Evolutionary conservation across 352 stramenopile species (phyloP).

Genomic region (Plasmopara muralis): DNA sequence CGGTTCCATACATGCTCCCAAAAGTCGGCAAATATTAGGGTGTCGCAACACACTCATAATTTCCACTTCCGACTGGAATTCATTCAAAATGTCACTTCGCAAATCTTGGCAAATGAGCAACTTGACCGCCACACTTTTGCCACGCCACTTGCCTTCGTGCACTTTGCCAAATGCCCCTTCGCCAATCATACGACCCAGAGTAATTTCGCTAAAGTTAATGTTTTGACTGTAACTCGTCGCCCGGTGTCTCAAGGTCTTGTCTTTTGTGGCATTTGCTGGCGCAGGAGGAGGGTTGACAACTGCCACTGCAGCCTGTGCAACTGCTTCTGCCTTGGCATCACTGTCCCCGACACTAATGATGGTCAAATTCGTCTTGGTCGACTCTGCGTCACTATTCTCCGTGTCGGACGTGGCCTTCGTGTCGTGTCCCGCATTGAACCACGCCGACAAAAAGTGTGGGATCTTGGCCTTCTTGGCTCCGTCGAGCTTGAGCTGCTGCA

Average conservation of each 20-base stretch:
- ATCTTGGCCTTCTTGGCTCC: conserved; percentile 71
- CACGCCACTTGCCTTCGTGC: conserved; percentile 60
- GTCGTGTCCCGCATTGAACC: conserved; percentile 53
- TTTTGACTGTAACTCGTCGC: conserved; percentile 36
- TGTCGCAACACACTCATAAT: conserved; percentile 86
- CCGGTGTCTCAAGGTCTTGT: conserved; percentile 19
- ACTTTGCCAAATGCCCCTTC: conserved; percentile 67
- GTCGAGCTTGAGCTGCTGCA: conserved; percentile 58
- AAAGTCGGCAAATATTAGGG: conserved; percentile 94
- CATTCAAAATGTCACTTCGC: conserved; percentile 50
- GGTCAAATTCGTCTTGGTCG: conserved; percentile 18
- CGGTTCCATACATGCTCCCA: conserved; percentile 91
- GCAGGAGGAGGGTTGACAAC: conserved; percentile 15
- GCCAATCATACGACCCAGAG: conserved; percentile 50
- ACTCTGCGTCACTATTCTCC: conserved; percentile 17
- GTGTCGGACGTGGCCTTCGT: conserved; percentile 27
- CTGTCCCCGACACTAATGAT: conserved; percentile 20
- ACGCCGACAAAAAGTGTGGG: conserved; percentile 57
- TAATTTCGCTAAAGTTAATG: conserved; percentile 60
- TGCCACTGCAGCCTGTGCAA: conserved; percentile 4
- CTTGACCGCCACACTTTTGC: conserved; percentile 61
- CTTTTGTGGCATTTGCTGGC: conserved; percentile 12
- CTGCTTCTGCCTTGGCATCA: conserved; percentile 2
- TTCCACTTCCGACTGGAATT: conserved; percentile 66
- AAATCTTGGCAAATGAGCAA: conserved; percentile 62